These are phyloP conservation scores for Apiospora sp. DNA, from an alignment of 2,329 filamentous ascomycete genomes.

Conservation along the genomic window DNA sequence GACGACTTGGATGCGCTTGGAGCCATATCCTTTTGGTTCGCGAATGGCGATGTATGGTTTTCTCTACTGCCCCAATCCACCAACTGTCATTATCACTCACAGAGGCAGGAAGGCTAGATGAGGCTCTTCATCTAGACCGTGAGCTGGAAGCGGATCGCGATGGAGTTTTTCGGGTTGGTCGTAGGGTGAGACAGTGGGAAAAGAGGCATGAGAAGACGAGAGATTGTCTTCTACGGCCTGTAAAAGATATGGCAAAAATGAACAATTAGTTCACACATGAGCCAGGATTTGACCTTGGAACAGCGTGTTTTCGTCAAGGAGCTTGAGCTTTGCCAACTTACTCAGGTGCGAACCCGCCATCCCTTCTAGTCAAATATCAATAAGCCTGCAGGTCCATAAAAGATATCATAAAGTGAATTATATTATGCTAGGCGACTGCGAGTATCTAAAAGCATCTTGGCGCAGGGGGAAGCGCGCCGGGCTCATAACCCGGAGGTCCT, in stretches of 20 bases:
- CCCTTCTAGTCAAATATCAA: no score
- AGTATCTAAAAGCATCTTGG: conserved; percentile 33
- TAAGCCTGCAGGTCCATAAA: no score
- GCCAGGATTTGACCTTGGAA: not conserved
- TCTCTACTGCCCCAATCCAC: conserved; percentile 57
- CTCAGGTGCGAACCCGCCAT: not conserved
- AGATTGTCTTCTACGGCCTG: conserved; percentile 33
- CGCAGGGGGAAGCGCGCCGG: conserved; percentile 40
- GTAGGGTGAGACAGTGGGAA: conserved; percentile 29
- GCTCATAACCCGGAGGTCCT: conserved; percentile 41
- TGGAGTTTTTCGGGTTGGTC: conserved; percentile 30
- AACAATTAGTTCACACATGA: not conserved
- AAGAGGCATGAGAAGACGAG: conserved; percentile 37
- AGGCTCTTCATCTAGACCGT: conserved; percentile 48
- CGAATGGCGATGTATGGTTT: conserved; percentile 56
- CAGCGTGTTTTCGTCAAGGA: not conserved
- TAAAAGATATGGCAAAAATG: no score
- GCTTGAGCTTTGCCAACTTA: not conserved
- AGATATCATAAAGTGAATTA: no score
- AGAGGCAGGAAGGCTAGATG: conserved; percentile 39
- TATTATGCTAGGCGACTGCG: no score
- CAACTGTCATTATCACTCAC: conserved; percentile 62
- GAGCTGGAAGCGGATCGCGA: conserved; percentile 31
- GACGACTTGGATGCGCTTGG: conserved; percentile 65
- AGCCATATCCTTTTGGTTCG: conserved; percentile 64